Base-by-base conservation (phyloP, 1,284 basidiomycete genomes). In the Moesziomyces globuligerus region DNA sequence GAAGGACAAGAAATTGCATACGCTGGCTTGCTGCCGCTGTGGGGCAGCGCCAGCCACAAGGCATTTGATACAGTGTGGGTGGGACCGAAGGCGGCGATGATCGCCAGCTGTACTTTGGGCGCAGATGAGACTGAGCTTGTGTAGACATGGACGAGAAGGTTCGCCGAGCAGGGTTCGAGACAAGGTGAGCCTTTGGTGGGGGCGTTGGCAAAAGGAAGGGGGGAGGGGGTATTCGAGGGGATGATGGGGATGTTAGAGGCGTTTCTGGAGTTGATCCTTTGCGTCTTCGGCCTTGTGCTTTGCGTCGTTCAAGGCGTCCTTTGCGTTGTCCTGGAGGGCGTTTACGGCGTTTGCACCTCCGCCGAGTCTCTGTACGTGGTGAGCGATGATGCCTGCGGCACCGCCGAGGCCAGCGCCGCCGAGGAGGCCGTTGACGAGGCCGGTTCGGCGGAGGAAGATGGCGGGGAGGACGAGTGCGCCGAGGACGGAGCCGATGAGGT, bases 381-480 rank as follows among this genome's bases (percentile, higher is more conserved):
- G 65, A 3, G 75, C 70, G 7, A 79, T 28, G 34, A 81, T 25
- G 8, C 78, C 79, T 3, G 44, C 56, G 0, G 71, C 66, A 6
- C 79, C 70, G 11, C 79, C 79, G 13, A 81, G 42, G 37, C 79
- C 78, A 0, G 73, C 72, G 7, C 79, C 79, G 20, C 79, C 79
- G 15, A 80, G 51, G 10, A 78, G 38, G 15, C 79, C 79, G 38
- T 80, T 80, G 5, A 81, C 18, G n/a, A 81, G 51, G 9, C 79
- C 79, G 4, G 72, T 73, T 8, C 74, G 54, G 4, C 67, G 61
- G 28, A 81, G 53, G 29, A 81, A 75, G 21, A 81, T 34, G 13
- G 79, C 79, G 1, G 79, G 79, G 1, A 78, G 49, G 3, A 77
- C 38, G 15, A 81, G 54, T 0, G 76, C 66, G 18, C 79, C 79